These are phyloP conservation scores for Thecaphora frezii DNA, from an alignment of 1,284 basidiomycete species.

Conservation along the genomic window DNA sequence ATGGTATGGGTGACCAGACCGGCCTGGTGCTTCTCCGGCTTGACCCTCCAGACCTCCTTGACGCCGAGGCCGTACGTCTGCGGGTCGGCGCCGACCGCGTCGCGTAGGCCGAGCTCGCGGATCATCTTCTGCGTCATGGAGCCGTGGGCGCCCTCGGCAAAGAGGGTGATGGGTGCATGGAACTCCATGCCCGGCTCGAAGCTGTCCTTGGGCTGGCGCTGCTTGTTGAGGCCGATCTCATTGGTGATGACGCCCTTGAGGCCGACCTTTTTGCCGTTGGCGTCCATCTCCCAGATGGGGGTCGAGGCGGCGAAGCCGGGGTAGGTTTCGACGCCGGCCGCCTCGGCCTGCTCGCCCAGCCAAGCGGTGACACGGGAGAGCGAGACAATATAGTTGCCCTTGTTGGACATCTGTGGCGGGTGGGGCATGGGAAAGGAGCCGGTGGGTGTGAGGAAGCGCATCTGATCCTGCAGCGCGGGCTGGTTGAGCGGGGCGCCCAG, in stretches of 20 bases:
- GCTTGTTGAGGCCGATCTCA: conserved; percentile 86
- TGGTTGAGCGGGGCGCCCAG: conserved; percentile 70
- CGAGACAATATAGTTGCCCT: conserved; percentile 90
- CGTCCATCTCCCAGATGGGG: conserved; percentile 72
- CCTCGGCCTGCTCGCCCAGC: conserved; percentile 85
- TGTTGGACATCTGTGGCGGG: conserved; percentile 94
- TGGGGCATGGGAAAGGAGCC: conserved; percentile 83
- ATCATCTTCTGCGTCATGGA: conserved; percentile 82
- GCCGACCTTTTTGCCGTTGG: conserved; percentile 64
- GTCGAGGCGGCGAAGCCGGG: conserved; percentile 92
- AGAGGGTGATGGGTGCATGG: conserved; percentile 86
- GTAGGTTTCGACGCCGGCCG: conserved; percentile 91
- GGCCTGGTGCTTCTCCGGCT: conserved; percentile 72
- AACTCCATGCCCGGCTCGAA: conserved; percentile 99
- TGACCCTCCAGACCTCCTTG: conserved; percentile 96
- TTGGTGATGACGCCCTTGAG: conserved; percentile 88
- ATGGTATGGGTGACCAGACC: conserved; percentile 90
- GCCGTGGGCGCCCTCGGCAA: conserved; percentile 95
- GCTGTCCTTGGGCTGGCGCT: conserved; percentile 76
- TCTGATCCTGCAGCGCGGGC: conserved; percentile 75
- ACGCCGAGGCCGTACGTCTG: conserved; percentile 96
- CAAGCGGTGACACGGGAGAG: conserved; percentile 85
- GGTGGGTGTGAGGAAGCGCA: conserved; percentile 82
- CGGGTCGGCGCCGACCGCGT: conserved; percentile 69
- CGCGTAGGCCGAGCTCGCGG: conserved; percentile 75